phyloP scores from a whole-genome alignment of 495 filamentous ascomycete genomes.

The Viridothelium virens region DNA sequence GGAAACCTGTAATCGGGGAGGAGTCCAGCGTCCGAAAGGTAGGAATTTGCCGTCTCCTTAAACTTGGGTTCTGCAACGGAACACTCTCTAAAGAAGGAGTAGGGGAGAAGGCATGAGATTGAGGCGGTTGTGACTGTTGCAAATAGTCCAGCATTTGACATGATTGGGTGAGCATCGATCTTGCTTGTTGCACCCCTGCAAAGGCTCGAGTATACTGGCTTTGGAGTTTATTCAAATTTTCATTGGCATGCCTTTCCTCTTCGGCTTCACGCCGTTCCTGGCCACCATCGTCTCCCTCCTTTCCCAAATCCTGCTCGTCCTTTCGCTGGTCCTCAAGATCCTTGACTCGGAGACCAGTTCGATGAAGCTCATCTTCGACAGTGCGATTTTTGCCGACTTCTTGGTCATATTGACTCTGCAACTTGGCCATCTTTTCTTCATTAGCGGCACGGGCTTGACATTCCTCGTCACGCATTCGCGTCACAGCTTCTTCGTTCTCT shows the following conservation, averaged over 20 bases:
- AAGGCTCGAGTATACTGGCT: slow-evolving; percentile 38
- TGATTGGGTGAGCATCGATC: slow-evolving; percentile 14
- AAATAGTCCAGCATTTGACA: neutral
- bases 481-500: slow-evolving; percentile 43
- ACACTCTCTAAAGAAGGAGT: neutral
- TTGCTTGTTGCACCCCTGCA: slow-evolving; percentile 16
- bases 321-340: slow-evolving; percentile 53
- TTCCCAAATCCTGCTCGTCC: slow-evolving; percentile 43
- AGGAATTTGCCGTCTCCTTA: slow-evolving; percentile 9
- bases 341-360: slow-evolving; percentile 55
- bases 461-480: slow-evolving; percentile 44
- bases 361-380: slow-evolving; percentile 56
- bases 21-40: slow-evolving; percentile 8
- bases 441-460: slow-evolving; percentile 39
- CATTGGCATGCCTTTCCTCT: slow-evolving; percentile 50
- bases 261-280: slow-evolving; percentile 47
- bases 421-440: slow-evolving; percentile 41
- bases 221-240: slow-evolving; percentile 42
- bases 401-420: slow-evolving; percentile 46
- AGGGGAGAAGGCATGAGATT: neutral
- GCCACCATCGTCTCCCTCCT: slow-evolving; percentile 42
- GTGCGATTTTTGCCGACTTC: slow-evolving; percentile 47
- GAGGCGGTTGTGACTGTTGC: slow-evolving; percentile 1
- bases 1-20: slow-evolving; percentile 24
- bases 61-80: neutral